phyloP scores from a whole-genome alignment of 495 filamentous ascomycete species.

The Lasiosphaeris hirsuta region DNA sequence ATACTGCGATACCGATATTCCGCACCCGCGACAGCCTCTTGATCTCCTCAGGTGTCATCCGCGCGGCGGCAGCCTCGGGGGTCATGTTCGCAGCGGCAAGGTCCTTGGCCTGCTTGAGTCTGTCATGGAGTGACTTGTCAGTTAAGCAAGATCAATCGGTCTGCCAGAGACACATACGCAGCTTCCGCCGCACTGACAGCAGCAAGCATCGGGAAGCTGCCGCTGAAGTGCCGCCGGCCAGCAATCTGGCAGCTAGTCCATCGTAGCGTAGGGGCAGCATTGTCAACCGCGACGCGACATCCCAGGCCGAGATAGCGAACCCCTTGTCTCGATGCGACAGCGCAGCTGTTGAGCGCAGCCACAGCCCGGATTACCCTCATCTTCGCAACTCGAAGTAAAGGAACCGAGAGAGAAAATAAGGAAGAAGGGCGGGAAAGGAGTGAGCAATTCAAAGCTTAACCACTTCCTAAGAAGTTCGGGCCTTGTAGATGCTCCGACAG shows the following conservation, averaged over 20 bases:
- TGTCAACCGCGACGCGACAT: conserved; percentile 17
- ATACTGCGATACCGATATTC: conserved; percentile 97
- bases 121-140: conserved; percentile 8
- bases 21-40: conserved; percentile 73
- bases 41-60: conserved; percentile 74
- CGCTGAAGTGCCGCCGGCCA: conserved; percentile 30
- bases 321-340: conserved; percentile 30
- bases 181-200: conserved; percentile 30
- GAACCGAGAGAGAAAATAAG: conserved; percentile 23
- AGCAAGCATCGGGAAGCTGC: conserved; percentile 18
- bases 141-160: not conserved
- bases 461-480: too few relatives aligned
- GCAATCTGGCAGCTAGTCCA: conserved; percentile 19
- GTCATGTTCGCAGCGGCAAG: conserved; percentile 41
- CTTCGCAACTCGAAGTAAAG: conserved; percentile 15
- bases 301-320: conserved; percentile 31
- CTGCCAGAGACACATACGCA: conserved; percentile 29
- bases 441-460: conserved; percentile 14
- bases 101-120: conserved; percentile 44
- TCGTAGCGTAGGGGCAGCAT: conserved; percentile 8
- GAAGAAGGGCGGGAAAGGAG: conserved; percentile 17
- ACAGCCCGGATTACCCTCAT: conserved; percentile 46
- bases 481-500: too few relatives aligned
- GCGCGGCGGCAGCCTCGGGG: conserved; percentile 41
- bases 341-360: conserved; percentile 39